phyloP scores from a whole-genome alignment of 768 basidiomycete genomes.

The Phanerochaete sordida region DNA sequence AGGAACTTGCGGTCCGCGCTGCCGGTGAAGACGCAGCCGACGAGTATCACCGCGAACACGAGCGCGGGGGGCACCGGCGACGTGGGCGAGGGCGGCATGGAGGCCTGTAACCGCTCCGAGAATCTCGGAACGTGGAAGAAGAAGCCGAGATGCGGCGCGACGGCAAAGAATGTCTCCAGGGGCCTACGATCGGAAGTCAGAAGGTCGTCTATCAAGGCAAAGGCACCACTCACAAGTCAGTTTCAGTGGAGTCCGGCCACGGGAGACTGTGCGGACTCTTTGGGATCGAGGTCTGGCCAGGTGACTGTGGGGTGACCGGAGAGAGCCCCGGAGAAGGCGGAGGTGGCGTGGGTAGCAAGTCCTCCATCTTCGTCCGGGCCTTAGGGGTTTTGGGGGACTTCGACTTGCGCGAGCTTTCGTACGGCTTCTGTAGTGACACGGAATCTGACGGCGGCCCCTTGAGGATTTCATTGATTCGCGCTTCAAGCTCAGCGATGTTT shows the following conservation, averaged over 20 bases:
- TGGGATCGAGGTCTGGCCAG: no score
- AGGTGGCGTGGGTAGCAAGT: neutral
- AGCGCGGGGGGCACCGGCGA: constrained; percentile 33
- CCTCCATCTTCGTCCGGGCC: neutral
- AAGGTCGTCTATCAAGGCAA: neutral
- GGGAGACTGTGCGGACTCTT: no score
- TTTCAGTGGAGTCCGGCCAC: no score
- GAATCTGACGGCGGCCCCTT: neutral
- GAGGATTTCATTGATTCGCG: constrained; percentile 36
- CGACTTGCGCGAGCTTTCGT: neutral
- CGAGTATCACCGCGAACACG: constrained; percentile 37
- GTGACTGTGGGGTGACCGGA: no score
- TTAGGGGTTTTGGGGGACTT: neutral
- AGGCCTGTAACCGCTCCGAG: constrained; percentile 26
- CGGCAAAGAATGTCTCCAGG: constrained; percentile 42
- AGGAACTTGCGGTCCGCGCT: constrained; percentile 20
- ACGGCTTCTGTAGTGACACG: neutral
- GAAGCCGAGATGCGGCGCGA: constrained; percentile 58
- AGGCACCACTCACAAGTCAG: no score
- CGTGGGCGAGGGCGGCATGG: constrained; percentile 27
- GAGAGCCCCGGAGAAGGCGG: neutral
- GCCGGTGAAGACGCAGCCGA: constrained; percentile 21
- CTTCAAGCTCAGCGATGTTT: constrained; percentile 50
- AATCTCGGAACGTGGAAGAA: constrained; percentile 55
- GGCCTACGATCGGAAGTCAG: constrained; percentile 2